phyloP scores from a whole-genome alignment of 306 rosid genomes.

The Inga leiocalycina region DNA sequence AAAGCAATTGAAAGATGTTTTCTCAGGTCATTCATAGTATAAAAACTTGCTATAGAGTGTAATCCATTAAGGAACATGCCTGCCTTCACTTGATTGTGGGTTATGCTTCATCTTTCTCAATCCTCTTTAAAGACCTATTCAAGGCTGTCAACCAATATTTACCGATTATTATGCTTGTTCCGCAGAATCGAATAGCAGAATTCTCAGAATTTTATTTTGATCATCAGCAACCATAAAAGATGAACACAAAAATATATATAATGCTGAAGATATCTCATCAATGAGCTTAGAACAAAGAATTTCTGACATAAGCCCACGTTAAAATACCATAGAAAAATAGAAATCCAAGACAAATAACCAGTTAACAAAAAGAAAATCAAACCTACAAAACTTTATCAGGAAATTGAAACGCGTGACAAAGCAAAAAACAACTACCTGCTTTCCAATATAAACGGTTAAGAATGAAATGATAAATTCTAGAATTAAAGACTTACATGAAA shows the following conservation, averaged over 20 bases:
- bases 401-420: no score
- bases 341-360: no score
- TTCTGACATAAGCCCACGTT: no score
- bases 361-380: no score
- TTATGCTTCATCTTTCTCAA: slow-evolving; percentile 43
- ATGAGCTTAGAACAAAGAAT: background rate
- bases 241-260: background rate
- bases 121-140: background rate
- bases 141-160: background rate
- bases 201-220: background rate
- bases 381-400: no score
- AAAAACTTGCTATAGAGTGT: slow-evolving; percentile 67
- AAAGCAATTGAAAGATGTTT: background rate
- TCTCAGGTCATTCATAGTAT: background rate
- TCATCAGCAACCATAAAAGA: background rate
- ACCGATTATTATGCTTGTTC: background rate
- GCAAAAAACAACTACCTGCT: no score
- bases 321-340: no score
- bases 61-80: slow-evolving; percentile 77
- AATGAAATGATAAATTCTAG: background rate
- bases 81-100: slow-evolving; percentile 72
- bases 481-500: background rate
- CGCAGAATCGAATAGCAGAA: background rate
- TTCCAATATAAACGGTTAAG: background rate
- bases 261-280: background rate